These are phyloP conservation scores for Neurospora sp. DNA, from an alignment of 495 filamentous ascomycete species.

Conservation along the genomic window DNA sequence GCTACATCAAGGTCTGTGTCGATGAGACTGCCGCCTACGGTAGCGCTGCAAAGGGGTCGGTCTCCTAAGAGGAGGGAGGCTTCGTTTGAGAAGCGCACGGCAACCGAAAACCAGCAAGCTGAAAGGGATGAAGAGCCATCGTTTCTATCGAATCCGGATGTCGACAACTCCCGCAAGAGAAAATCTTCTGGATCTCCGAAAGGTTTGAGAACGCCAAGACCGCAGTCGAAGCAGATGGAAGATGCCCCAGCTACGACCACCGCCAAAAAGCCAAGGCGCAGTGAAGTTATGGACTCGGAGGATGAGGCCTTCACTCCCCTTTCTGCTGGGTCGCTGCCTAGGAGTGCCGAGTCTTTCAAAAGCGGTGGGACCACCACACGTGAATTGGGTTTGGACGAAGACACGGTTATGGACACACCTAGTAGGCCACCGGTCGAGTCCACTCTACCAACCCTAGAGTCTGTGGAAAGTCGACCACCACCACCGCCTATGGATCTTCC, in stretches of 20 bases:
- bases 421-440: neutral
- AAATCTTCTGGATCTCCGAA: neutral
- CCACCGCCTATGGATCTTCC: neutral
- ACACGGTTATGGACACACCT: neutral
- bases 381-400: conserved; percentile 10
- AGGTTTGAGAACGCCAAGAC: neutral
- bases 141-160: neutral
- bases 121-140: neutral
- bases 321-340: neutral
- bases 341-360: neutral
- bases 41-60: neutral
- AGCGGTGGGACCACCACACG: conserved; percentile 1
- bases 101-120: neutral
- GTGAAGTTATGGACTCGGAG: conserved; percentile 39
- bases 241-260: neutral
- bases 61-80: neutral
- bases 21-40: neutral
- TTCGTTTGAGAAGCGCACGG: neutral
- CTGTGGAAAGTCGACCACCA: neutral
- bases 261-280: conserved; percentile 6
- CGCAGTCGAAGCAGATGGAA: neutral
- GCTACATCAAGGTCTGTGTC: neutral
- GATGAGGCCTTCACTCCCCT: conserved; percentile 32
- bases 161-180: neutral
- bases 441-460: neutral